Evolutionary conservation across 2,329 filamentous ascomycete species (phyloP).

Genomic region (Basipetospora chlamydospora): DNA sequence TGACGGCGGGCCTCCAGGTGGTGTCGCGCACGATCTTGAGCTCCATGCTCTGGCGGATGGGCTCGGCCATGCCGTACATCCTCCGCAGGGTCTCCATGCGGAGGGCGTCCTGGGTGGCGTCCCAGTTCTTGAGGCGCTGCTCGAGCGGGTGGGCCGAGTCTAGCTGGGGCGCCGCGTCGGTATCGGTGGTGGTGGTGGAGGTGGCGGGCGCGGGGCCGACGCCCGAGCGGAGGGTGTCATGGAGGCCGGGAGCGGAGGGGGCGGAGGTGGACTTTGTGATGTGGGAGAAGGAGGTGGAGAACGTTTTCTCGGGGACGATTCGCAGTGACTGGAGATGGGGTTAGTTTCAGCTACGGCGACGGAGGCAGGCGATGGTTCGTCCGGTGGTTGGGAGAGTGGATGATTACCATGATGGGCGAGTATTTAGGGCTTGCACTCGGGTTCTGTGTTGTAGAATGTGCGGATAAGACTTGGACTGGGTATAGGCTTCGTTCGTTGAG

Average conservation of each 20-base stretch:
- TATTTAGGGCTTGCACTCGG: too few relatives aligned
- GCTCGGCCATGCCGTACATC: constrained; percentile 84
- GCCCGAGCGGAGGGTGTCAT: constrained; percentile 83
- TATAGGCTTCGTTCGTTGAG: too few relatives aligned
- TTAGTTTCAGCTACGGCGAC: constrained; percentile 9
- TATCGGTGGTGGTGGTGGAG: constrained; percentile 25
- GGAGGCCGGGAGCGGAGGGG: constrained; percentile 81
- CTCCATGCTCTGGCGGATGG: constrained; percentile 87
- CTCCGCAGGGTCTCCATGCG: constrained; percentile 82
- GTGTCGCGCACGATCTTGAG: constrained; percentile 71
- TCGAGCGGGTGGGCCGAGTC: constrained; percentile 76
- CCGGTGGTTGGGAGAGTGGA: constrained; percentile 3
- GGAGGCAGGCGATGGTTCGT: not conserved
- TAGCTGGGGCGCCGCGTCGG: constrained; percentile 29
- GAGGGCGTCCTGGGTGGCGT: constrained; percentile 69
- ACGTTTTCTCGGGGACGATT: constrained; percentile 59
- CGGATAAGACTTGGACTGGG: too few relatives aligned
- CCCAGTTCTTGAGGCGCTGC: constrained; percentile 77
- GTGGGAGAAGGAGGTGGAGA: constrained; percentile 54
- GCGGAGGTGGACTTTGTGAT: constrained; percentile 49
- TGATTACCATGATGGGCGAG: too few relatives aligned
- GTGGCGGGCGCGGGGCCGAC: constrained; percentile 48
- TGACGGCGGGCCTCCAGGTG: constrained; percentile 61
- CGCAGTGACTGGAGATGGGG: constrained; percentile 56
- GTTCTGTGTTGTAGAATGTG: too few relatives aligned